Percentiles rank a stretch among this genome's conserved stretches.
Evolutionary conservation across 2,329 filamentous ascomycete genomes (phyloP).

Genomic region (Fusarium pseudograminearum): DNA sequence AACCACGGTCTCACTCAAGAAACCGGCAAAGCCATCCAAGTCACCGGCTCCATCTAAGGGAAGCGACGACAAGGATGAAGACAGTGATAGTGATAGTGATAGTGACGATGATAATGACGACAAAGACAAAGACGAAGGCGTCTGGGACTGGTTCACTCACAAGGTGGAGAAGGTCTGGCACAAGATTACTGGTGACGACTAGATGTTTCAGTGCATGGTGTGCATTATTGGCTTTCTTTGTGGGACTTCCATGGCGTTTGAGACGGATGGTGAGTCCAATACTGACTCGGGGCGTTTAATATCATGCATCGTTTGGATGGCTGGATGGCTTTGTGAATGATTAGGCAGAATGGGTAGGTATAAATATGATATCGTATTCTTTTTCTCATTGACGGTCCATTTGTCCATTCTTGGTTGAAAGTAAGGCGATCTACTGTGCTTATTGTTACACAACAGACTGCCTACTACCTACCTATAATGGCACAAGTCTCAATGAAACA

Average conservation of each 20-base stretch:
- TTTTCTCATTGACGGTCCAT: background rate
- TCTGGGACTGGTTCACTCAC: constrained; percentile 66
- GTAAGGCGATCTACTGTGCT: constrained; percentile 7
- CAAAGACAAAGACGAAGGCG: constrained; percentile 51
- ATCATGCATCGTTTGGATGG: constrained; percentile 1
- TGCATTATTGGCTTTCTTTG: background rate
- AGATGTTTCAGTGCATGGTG: background rate
- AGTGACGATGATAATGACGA: constrained; percentile 47
- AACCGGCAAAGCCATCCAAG: constrained; percentile 33
- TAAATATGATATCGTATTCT: constrained; percentile 9
- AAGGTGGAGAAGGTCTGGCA: constrained; percentile 61
- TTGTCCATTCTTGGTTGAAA: constrained; percentile 5
- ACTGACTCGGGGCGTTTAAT: constrained; percentile 27
- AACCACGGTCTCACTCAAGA: constrained; percentile 37
- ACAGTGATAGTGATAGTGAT: constrained; percentile 25
- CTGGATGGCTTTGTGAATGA: background rate
- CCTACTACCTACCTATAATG: no score
- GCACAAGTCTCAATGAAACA: background rate
- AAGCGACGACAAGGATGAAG: constrained; percentile 21
- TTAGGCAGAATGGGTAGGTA: constrained; percentile 2
- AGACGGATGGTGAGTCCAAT: constrained; percentile 12
- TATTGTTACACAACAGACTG: background rate
- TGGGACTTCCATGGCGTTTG: constrained; percentile 30
- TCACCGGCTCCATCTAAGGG: constrained; percentile 30
- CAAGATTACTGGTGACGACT: constrained; percentile 54